Conservation (phyloP, 371 early-diverging fungal species). For the Encephalitozoon intestinalis region DNA sequence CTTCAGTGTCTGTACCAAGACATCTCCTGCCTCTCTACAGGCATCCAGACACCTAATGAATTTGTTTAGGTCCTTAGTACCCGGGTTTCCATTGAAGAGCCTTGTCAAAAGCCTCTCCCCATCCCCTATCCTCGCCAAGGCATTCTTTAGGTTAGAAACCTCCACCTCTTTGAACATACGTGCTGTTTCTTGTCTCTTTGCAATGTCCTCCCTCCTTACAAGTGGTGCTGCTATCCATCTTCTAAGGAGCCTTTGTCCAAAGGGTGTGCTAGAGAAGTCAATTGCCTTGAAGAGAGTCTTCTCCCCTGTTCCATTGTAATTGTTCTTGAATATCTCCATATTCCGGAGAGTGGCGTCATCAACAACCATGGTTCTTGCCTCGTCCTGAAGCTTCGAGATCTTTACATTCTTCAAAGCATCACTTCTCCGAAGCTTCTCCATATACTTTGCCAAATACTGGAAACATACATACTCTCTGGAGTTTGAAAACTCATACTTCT, state of each 20-base stretch:
- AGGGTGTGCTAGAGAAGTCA: conserved; percentile 44
- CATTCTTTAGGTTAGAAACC: conserved; percentile 40
- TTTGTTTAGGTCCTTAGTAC: conserved; percentile 60
- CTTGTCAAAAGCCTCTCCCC: conserved; percentile 78
- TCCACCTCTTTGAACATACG: conserved; percentile 66
- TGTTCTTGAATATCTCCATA: conserved; percentile 79
- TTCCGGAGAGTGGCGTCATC: conserved; percentile 85
- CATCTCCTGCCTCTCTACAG: background rate
- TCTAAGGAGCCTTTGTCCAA: conserved; percentile 53
- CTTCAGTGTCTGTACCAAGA: background rate
- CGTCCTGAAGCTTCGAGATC: conserved; percentile 32
- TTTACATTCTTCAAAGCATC: conserved; percentile 17
- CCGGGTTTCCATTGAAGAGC: conserved; percentile 72
- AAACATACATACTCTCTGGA: conserved; percentile 36
- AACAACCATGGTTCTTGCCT: conserved; percentile 67
- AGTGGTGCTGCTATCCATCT: conserved; percentile 55
- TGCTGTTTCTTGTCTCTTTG: conserved; percentile 73
- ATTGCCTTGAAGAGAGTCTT: conserved; percentile 74
- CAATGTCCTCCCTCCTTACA: conserved; percentile 64
- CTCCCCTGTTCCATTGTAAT: conserved; percentile 66
- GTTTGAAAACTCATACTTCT: conserved; percentile 17
- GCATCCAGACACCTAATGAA: conserved; percentile 7
- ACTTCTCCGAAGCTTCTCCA: conserved; percentile 40
- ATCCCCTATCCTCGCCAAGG: conserved; percentile 69
- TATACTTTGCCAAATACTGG: conserved; percentile 44